Conservation (phyloP, 805 yeast species). For the Lachancea cidri region DNA sequence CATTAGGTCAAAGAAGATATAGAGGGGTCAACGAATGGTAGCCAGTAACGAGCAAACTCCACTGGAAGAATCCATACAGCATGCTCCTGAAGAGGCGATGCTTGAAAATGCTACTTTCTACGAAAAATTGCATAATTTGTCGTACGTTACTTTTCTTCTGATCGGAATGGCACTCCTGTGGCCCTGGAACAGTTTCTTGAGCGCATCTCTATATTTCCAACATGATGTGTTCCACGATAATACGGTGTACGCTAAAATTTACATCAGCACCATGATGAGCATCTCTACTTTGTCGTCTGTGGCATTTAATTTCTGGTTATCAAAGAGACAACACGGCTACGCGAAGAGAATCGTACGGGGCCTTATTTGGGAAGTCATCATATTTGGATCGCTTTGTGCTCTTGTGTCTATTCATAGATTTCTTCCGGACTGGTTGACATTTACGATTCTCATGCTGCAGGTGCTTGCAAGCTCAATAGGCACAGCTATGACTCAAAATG, state of each 20-base stretch:
- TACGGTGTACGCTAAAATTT: conserved; percentile 49
- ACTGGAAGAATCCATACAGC: conserved; percentile 1
- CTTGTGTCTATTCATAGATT: conserved; percentile 18
- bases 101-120: conserved; percentile 12
- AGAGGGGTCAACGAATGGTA: conserved; percentile 3
- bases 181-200: conserved; percentile 94
- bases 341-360: conserved; percentile 56
- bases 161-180: conserved; percentile 80
- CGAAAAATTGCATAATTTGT: conserved; percentile 17
- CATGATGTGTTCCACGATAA: conserved; percentile 47
- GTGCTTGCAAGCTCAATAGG: conserved; percentile 67
- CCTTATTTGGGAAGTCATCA: conserved; percentile 47
- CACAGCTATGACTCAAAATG: conserved; percentile 81
- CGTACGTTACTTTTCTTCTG: conserved; percentile 54
- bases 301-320: conserved; percentile 51
- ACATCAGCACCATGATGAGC: conserved; percentile 85
- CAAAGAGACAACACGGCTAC: conserved; percentile 59
- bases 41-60: background rate
- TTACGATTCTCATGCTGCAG: conserved; percentile 54
- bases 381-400: conserved; percentile 53
- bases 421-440: conserved; percentile 19
- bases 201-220: conserved; percentile 78
- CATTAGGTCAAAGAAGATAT: too few relatives aligned
- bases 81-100: conserved; percentile 1
- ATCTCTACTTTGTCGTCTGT: conserved; percentile 70